Conservation (phyloP, 2,329 filamentous ascomycete genomes). For the Aspergillus sp. region DNA sequence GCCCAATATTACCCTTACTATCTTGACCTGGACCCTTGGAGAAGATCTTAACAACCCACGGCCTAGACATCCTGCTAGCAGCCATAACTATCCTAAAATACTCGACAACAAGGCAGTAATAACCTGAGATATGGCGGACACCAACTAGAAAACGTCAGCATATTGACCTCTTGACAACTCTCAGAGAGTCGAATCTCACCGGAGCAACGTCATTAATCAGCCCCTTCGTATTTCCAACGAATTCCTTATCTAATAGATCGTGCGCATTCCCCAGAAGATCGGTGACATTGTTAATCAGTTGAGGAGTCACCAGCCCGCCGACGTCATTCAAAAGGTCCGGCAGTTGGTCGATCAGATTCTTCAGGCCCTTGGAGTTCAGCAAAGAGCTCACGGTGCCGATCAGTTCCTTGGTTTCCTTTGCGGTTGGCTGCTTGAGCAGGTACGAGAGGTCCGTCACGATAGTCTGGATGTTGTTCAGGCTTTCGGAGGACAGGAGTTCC, state of each 20-base stretch:
- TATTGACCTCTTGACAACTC: no score
- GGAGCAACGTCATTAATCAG: conserved; percentile 11
- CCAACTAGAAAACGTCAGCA: not conserved
- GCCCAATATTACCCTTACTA: no score
- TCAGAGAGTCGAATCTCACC: not conserved
- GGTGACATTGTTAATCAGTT: conserved; percentile 2
- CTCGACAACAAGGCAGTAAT: conserved; percentile 9
- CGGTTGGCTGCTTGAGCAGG: conserved; percentile 7
- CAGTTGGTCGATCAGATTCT: conserved; percentile 5
- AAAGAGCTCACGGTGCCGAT: conserved; percentile 3
- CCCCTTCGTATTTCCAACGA: conserved; percentile 3
- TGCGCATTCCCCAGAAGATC: conserved; percentile 8
- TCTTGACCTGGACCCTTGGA: no score
- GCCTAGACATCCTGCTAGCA: no score
- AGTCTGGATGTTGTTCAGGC: conserved; percentile 10
- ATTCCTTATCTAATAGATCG: conserved; percentile 5
- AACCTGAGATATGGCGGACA: conserved; percentile 10
- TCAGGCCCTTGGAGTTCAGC: conserved; percentile 4
- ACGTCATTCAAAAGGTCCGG: conserved; percentile 5
- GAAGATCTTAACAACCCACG: no score
- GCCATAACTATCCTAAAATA: conserved; percentile 4
- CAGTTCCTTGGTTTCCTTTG: conserved; percentile 7
- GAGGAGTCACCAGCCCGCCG: conserved; percentile 6
- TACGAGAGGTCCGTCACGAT: conserved; percentile 2
- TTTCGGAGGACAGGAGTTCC: conserved; percentile 9